Evolutionary conservation across 768 basidiomycete species (phyloP), one percentile per base, ranked within the genome.

Genomic region (Collybia mongolica): DNA sequence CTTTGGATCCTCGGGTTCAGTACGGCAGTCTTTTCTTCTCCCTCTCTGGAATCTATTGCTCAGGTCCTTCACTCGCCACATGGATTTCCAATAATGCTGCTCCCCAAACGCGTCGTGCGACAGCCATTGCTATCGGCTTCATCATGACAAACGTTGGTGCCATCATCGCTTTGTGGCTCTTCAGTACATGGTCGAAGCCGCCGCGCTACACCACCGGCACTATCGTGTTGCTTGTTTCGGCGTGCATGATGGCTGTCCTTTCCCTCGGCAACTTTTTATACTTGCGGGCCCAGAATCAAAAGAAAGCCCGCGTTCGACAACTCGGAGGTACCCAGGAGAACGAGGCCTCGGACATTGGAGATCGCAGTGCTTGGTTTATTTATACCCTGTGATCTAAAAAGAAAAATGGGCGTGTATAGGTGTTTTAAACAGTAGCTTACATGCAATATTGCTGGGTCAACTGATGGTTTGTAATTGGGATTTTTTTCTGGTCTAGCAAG

Each of bases 81-180:
- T 86, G 84, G 84, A 65, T 69, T 46, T 75, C 83, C 7, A 85
- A 86, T 64, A 86, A 85, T 66, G 71, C 78, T 5, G 68, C 77
- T 5, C 84, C 83, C 0, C 72, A 82, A 53, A 64, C 72, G 38
- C 71, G 81, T 23, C 76, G 84, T 15, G 84, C 82, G 1, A 82
- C 83, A 0, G 69, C 77, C 29, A 71, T 84, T 44, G 83, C 82
- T n/a, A 71, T 83, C 19, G 74, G 74, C 1, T 79, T 82, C 54
- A 79, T 80, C 55, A 72, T 79, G 71, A 78, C 78, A 22, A 84
- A 84, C 58, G 66, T 72, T 0, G 82, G 82, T 11, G 82, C 81
- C 1, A 83, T 86, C 40, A 74, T 84, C 24, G 72, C 76, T 0
- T 84, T 80, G 0, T 84, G 82, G 82, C 72, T 83, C 7, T 61